These are phyloP conservation scores for Diaporthe vaccinii DNA, from an alignment of 2,329 filamentous ascomycete genomes.

Conservation along the genomic window DNA sequence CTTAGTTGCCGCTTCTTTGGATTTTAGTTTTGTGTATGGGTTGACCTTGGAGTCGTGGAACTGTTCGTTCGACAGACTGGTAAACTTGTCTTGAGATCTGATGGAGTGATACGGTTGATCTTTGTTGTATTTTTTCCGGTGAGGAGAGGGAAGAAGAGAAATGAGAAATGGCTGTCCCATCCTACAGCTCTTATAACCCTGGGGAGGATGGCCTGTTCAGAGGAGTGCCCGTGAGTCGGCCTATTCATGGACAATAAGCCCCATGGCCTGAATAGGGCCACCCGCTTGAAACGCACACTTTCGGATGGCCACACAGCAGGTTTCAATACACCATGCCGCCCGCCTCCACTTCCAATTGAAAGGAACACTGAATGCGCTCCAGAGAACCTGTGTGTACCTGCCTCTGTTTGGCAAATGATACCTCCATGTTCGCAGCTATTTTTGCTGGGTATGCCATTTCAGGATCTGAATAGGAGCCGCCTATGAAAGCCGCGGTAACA, in stretches of 20 bases:
- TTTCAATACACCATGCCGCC: not conserved
- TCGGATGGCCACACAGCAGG: not conserved
- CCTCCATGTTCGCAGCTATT: not conserved
- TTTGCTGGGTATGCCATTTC: conserved; percentile 1
- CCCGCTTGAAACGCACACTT: not conserved
- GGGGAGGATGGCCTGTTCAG: conserved; percentile 30
- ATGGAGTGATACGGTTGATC: conserved; percentile 33
- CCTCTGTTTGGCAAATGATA: not conserved
- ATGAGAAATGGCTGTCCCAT: not conserved
- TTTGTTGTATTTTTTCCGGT: conserved; percentile 27
- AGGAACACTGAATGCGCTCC: not conserved
- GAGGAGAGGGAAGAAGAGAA: conserved; percentile 11
- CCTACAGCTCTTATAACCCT: conserved; percentile 30
- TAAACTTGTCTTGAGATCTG: conserved; percentile 38
- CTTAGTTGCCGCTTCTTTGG: not conserved
- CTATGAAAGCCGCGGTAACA: conserved; percentile 14
- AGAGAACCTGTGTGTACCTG: not conserved
- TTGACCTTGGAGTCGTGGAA: conserved; percentile 38
- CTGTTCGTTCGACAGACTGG: conserved; percentile 38
- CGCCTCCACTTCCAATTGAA: conserved; percentile 7
- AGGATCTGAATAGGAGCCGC: conserved; percentile 33
- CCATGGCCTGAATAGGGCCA: conserved; percentile 22
- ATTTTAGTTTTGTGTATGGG: conserved; percentile 10
- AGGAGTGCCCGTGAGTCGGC: not conserved
- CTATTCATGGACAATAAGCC: conserved; percentile 39